Conservation (phyloP, 2,329 filamentous ascomycete species). For the Blastomyces gilchristii region DNA sequence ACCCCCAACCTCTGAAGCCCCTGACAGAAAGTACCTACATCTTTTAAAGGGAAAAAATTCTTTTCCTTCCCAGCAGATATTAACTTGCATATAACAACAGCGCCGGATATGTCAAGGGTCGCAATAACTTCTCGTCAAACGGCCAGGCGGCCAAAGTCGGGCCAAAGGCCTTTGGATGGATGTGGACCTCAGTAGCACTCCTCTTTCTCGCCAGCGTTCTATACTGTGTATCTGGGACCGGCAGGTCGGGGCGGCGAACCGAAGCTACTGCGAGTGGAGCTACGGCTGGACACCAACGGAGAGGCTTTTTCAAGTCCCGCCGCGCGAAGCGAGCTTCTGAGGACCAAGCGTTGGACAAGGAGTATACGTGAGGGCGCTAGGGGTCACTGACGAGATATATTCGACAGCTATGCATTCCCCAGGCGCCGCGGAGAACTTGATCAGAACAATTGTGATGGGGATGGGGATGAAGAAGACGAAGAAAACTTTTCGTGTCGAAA, state of each 20-base stretch:
- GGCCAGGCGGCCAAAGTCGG: constrained; percentile 44
- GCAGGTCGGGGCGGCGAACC: not conserved
- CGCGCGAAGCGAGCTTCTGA: not conserved
- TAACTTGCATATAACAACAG: constrained; percentile 27
- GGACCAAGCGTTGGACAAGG: not conserved
- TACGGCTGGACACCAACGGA: constrained; percentile 21
- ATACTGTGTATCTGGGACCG: constrained; percentile 43
- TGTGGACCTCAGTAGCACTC: constrained; percentile 49
- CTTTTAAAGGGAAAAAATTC: not conserved
- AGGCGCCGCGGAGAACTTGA: not conserved
- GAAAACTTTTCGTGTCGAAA: not conserved
- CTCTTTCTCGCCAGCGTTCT: constrained; percentile 47
- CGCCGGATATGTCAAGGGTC: constrained; percentile 49
- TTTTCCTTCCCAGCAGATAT: constrained; percentile 15
- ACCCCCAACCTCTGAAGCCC: constrained; percentile 5
- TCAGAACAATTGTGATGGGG: not conserved
- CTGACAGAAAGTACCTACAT: not conserved
- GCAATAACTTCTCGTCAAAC: constrained; percentile 44
- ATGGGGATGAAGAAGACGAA: not conserved
- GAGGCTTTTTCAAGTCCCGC: constrained; percentile 16
- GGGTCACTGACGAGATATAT: not conserved
- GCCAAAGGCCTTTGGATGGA: constrained; percentile 50
- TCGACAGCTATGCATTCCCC: not conserved
- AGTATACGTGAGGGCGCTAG: not conserved
- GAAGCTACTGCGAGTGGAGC: not conserved